Evolutionary conservation across 371 early-diverging fungal genomes (phyloP).

Genomic region (Encephalitozoon hellem): DNA sequence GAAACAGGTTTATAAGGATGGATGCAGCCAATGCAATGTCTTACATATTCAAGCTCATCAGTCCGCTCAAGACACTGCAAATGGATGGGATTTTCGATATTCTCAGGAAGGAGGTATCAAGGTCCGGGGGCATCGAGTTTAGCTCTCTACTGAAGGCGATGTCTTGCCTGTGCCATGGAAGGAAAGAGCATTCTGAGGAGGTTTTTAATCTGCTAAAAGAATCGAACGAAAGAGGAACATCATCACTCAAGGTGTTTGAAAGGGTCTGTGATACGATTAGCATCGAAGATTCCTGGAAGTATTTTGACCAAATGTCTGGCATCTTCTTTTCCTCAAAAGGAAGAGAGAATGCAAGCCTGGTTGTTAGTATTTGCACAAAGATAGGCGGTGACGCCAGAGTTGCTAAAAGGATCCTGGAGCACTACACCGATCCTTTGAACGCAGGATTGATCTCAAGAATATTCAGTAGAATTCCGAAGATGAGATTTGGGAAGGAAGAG

Average conservation of each 20-base stretch:
- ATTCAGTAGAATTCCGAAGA: background rate
- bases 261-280: background rate
- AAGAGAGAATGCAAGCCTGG: background rate
- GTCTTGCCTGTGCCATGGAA: background rate
- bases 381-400: background rate
- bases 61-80: background rate
- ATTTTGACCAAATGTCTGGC: background rate
- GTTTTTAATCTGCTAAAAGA: background rate
- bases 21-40: conserved; percentile 12
- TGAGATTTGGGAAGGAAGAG: background rate
- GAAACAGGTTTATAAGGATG: conserved; percentile 2
- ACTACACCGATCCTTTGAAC: background rate
- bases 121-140: background rate
- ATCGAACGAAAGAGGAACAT: background rate
- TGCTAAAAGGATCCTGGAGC: background rate
- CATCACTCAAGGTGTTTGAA: background rate
- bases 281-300: background rate
- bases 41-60: background rate
- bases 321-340: background rate
- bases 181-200: background rate
- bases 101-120: background rate
- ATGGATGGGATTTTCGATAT: background rate
- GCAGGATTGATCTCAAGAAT: background rate
- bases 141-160: background rate
- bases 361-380: background rate